Conservation (phyloP, 768 basidiomycete genomes). For the Leccinum broughii region DNA sequence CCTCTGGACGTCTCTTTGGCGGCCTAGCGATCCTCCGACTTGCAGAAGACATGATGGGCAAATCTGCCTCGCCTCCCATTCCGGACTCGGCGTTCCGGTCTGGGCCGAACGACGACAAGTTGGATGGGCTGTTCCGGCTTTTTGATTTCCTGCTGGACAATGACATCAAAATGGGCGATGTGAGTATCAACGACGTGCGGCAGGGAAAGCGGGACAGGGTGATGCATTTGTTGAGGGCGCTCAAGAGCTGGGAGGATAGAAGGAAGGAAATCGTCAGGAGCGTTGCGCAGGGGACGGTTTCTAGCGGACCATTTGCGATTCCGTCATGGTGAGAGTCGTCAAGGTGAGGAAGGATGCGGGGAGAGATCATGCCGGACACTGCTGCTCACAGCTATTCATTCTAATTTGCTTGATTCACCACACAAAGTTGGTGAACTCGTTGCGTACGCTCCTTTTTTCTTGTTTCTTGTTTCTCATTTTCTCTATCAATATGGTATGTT, state of each 20-base stretch:
- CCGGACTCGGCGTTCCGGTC: slow-evolving; percentile 78
- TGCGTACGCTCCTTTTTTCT: slow-evolving; percentile 21
- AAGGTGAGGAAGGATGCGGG: not conserved
- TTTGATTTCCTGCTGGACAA: slow-evolving; percentile 94
- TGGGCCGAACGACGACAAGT: slow-evolving; percentile 68
- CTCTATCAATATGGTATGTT: not conserved
- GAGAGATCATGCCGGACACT: slow-evolving; percentile 1
- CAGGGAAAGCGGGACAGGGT: slow-evolving; percentile 82
- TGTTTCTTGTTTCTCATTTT: slow-evolving; percentile 2
- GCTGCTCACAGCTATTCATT: not conserved
- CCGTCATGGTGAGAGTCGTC: slow-evolving; percentile 5
- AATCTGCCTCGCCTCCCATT: slow-evolving; percentile 65
- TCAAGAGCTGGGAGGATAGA: slow-evolving; percentile 83
- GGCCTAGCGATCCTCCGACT: slow-evolving; percentile 84
- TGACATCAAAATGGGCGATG: slow-evolving; percentile 86
- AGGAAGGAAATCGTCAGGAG: slow-evolving; percentile 54
- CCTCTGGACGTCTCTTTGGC: slow-evolving; percentile 45
- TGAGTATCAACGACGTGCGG: slow-evolving; percentile 92
- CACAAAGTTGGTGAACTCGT: slow-evolving; percentile 10
- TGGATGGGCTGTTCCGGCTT: slow-evolving; percentile 83
- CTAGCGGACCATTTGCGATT: slow-evolving; percentile 4
- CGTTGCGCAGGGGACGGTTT: slow-evolving; percentile 42
- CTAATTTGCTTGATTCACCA: not conserved
- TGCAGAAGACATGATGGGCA: slow-evolving; percentile 76
- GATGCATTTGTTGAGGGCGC: slow-evolving; percentile 70